Percentiles rank a stretch among this genome's conserved stretches.
Conservation (phyloP, 1,284 basidiomycete species). For the Ganoderma resinaceum region DNA sequence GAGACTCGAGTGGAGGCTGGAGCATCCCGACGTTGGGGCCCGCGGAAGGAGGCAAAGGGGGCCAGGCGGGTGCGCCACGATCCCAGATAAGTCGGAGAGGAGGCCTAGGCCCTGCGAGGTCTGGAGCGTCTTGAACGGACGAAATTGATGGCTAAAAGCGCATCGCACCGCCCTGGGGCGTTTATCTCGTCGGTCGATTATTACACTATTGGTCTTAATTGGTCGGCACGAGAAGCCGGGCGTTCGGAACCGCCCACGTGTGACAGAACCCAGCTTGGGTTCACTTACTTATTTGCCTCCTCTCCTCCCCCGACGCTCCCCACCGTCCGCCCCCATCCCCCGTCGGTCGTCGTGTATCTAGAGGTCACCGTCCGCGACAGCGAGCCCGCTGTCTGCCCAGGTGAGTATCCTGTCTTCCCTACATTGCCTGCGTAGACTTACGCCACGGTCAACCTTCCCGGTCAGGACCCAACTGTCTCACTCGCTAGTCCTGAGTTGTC, state of each 20-base stretch:
- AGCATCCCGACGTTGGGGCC: not conserved
- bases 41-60: not conserved
- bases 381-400: slow-evolving; percentile 20
- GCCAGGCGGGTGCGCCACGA: not conserved
- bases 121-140: not conserved
- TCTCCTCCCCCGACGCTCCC: slow-evolving; percentile 19
- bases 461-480: slow-evolving; percentile 23
- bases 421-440: not conserved
- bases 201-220: no score
- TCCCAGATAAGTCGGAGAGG: not conserved
- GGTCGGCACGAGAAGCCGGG: not conserved
- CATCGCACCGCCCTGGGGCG: not conserved
- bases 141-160: not conserved
- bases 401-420: slow-evolving; percentile 4
- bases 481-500: slow-evolving; percentile 10
- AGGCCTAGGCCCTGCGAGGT: not conserved
- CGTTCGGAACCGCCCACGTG: slow-evolving; percentile 22
- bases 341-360: slow-evolving; percentile 22
- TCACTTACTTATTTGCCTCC: slow-evolving; percentile 23
- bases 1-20: no score
- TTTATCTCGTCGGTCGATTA: not conserved
- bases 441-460: not conserved
- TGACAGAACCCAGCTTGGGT: slow-evolving; percentile 19
- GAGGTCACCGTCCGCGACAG: slow-evolving; percentile 29
- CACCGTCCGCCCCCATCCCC: slow-evolving; percentile 20